Evolutionary conservation across 1,139 yeast species (phyloP).

Genomic region (Diutina scorzettiae): DNA sequence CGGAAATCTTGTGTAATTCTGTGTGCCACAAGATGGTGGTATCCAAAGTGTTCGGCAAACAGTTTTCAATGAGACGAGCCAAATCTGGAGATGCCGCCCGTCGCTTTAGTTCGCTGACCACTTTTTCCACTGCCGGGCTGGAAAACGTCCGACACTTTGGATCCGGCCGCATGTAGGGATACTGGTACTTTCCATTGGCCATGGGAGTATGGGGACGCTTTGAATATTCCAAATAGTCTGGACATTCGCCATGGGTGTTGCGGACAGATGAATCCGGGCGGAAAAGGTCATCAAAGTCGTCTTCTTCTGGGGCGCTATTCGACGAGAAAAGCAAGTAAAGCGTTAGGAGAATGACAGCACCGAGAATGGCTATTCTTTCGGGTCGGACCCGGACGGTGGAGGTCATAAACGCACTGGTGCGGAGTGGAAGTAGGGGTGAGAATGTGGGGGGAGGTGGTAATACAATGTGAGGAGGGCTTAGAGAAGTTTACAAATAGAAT

Average conservation of each 20-base stretch:
- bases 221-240: slow-evolving; percentile 31
- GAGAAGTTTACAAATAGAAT: too few relatives aligned
- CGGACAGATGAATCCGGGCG: not conserved
- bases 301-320: too few relatives aligned
- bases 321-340: too few relatives aligned
- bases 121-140: slow-evolving; percentile 51
- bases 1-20: slow-evolving; percentile 8
- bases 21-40: slow-evolving; percentile 74
- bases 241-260: slow-evolving; percentile 16
- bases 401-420: too few relatives aligned
- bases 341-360: too few relatives aligned
- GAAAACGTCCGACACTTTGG: slow-evolving; percentile 60
- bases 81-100: slow-evolving; percentile 51
- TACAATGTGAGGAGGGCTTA: too few relatives aligned
- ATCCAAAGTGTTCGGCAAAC: slow-evolving; percentile 81
- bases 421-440: too few relatives aligned
- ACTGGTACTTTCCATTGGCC: slow-evolving; percentile 32
- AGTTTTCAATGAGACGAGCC: slow-evolving; percentile 66
- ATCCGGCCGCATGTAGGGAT: slow-evolving; percentile 72
- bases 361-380: too few relatives aligned
- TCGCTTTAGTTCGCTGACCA: slow-evolving; percentile 39
- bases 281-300: not conserved
- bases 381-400: too few relatives aligned
- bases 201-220: slow-evolving; percentile 35
- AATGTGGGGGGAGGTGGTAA: too few relatives aligned